A percentile compares a stretch with the other conserved stretches of the same genome.
Evolutionary conservation across 805 yeast species (phyloP).

Genomic region (Kodamaea restingae): DNA sequence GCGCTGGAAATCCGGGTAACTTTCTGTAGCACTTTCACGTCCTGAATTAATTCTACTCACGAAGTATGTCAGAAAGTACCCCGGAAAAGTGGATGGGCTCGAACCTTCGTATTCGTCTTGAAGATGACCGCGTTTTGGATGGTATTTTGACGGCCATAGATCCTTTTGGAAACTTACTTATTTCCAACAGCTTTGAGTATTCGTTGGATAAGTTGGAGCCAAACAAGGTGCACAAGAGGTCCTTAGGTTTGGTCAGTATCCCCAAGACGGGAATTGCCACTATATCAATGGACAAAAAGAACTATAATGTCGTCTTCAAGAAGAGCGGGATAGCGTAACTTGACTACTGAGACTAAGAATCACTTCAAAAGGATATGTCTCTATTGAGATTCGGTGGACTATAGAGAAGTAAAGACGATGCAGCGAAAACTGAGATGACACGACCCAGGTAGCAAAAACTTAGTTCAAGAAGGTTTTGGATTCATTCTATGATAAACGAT

Average conservation of each 20-base stretch:
- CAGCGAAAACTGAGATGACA: too few species aligned
- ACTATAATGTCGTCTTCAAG: slow-evolving; percentile 1
- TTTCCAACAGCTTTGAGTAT: slow-evolving; percentile 33
- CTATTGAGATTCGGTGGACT: too few species aligned
- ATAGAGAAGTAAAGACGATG: too few species aligned
- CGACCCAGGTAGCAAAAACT: too few species aligned
- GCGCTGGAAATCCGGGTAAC: slow-evolving; percentile 4
- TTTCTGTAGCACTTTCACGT: too few species aligned
- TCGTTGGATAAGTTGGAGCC: slow-evolving; percentile 24
- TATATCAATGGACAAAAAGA: slow-evolving; percentile 18
- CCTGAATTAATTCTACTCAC: too few species aligned
- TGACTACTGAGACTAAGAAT: too few species aligned
- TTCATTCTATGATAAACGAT: too few species aligned
- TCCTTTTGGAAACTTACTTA: slow-evolving; percentile 40
- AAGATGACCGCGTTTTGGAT: slow-evolving; percentile 30
- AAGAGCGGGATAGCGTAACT: too few species aligned
- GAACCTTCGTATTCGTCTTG: slow-evolving; percentile 22
- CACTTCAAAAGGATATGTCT: too few species aligned
- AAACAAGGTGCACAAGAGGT: slow-evolving; percentile 19
- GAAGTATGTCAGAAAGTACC: not conserved
- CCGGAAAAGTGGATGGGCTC: slow-evolving; percentile 31
- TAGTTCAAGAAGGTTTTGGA: too few species aligned
- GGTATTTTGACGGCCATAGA: slow-evolving; percentile 40
- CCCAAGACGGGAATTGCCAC: slow-evolving; percentile 18
- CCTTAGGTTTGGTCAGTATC: slow-evolving; percentile 25